Percentiles rank a stretch among this genome's conserved stretches.
Evolutionary conservation across 1,284 basidiomycete genomes (phyloP).

Genomic region (Coriolopsis trogii): DNA sequence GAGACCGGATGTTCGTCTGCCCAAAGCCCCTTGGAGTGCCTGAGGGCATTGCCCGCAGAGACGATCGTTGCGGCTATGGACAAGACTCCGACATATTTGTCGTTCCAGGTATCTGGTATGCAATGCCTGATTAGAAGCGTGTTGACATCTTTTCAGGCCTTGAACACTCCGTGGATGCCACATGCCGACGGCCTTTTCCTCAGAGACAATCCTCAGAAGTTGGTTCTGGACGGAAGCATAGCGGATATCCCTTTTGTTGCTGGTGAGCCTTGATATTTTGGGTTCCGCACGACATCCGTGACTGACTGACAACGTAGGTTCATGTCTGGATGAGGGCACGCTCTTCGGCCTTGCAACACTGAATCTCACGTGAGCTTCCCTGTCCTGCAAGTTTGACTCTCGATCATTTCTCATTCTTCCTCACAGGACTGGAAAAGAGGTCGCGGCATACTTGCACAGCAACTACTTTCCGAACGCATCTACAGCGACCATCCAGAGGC

Average conservation of each 20-base stretch:
- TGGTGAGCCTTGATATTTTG: conserved; percentile 13
- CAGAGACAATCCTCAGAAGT: conserved; percentile 22
- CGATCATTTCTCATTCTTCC: too few species aligned
- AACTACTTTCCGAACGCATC: conserved; percentile 23
- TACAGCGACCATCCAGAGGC: conserved; percentile 2
- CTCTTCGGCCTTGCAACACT: conserved; percentile 28
- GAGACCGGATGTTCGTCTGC: conserved; percentile 35
- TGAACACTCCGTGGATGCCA: conserved; percentile 37
- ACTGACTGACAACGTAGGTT: conserved; percentile 19
- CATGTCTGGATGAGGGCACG: conserved; percentile 40
- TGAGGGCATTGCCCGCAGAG: conserved; percentile 39
- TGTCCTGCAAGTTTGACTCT: neutral
- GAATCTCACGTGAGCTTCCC: conserved; percentile 25
- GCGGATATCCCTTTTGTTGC: conserved; percentile 34
- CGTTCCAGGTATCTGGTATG: conserved; percentile 26
- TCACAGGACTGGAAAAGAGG: conserved; percentile 18
- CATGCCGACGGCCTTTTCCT: conserved; percentile 43
- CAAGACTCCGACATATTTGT: conserved; percentile 30
- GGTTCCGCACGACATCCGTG: neutral
- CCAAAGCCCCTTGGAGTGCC: conserved; percentile 42
- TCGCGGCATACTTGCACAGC: conserved; percentile 15
- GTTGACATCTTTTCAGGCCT: neutral
- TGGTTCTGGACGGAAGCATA: conserved; percentile 19
- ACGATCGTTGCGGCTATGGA: conserved; percentile 36
- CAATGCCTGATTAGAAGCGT: neutral